Base-by-base conservation (phyloP, 768 basidiomycete species). In the Tephrocybe sp. region DNA sequence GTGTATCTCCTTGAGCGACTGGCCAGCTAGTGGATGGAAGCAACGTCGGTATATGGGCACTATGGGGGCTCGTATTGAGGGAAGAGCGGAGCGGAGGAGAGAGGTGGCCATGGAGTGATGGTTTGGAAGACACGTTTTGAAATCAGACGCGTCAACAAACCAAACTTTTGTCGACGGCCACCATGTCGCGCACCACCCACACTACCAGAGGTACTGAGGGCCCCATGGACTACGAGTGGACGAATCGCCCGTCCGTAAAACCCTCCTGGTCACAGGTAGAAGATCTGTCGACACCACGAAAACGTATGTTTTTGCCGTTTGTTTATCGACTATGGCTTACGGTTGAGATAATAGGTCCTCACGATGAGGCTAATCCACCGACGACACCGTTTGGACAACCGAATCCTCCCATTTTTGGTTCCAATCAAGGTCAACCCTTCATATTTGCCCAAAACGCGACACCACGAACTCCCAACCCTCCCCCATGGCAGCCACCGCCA, bases 161-260 rank as follows among this genome's bases (percentile, higher is more conserved):
- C 54, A 47, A 55, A 56, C 44, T 50, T 61, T 44, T 41, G 26
- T 27, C 25, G 35, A 38, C 40, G 25, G 9, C 58, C 61, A 44
- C 45, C 59, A 44, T 64, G 70, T 47, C 78, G 86, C 58, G 87
- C 86, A 57, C 34, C 5, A 28, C 44, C 35, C 47, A 87, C 86
- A 53, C 38, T 13, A 27, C 55, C 19, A 47, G 60, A 41, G 48
- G 60, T 11, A 88, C 73, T 41, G 91, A 92, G 62, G 87, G 86
- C 3, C 91, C 91, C 4, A 93, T 93, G 91, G 90, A 93, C 67
- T 93, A 84, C 67, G 83, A 92, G 64, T 92, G 85, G 72, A 92
- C 89, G 8, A 82, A 83, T 56, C 77, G 89, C 21, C 77, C 80
- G 47, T 63, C 67, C 30, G 68, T 74, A 48, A 80, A 73, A 61